A percentile compares a stretch with the other conserved stretches of the same genome.
These are phyloP conservation scores for Paraglomus occultum DNA, from an alignment of 192 early-diverging fungal species.

Conservation along the genomic window DNA sequence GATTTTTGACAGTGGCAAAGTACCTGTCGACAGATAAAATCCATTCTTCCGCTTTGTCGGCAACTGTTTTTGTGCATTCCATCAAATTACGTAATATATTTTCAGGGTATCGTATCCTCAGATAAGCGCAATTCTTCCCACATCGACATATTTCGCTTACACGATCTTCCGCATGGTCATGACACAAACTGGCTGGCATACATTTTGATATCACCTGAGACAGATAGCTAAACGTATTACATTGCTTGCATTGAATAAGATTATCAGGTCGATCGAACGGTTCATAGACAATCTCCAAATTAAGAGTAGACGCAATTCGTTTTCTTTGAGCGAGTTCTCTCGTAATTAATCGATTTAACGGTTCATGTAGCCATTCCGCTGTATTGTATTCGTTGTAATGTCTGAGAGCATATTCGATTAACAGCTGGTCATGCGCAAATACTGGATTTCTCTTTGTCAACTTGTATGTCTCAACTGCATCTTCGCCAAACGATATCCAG, in stretches of 20 bases:
- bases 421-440: constrained; percentile 93
- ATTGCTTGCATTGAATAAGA: constrained; percentile 61
- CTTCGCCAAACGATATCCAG: constrained; percentile 81
- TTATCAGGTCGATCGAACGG: constrained; percentile 57
- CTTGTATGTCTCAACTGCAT: constrained; percentile 82
- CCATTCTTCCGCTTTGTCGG: constrained; percentile 18
- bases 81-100: constrained; percentile 32
- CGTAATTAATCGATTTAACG: not conserved
- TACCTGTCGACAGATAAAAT: too few species aligned
- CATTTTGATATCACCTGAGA: constrained; percentile 64
- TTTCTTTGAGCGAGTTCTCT: constrained; percentile 24
- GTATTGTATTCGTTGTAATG: constrained; percentile 21
- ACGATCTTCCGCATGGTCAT: constrained; percentile 56
- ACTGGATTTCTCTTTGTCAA: constrained; percentile 77
- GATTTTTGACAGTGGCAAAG: not conserved
- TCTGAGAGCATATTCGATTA: constrained; percentile 58
- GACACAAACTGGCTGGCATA: constrained; percentile 62
- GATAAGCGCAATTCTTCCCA: constrained; percentile 30
- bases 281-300: constrained; percentile 31
- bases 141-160: constrained; percentile 42
- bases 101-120: constrained; percentile 39
- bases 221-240: constrained; percentile 72
- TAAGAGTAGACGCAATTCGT: constrained; percentile 36
- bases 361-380: constrained; percentile 8
- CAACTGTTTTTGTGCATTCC: constrained; percentile 17